These are phyloP conservation scores for Daldinia childiae DNA, from an alignment of 495 filamentous ascomycete species.

Conservation along the genomic window DNA sequence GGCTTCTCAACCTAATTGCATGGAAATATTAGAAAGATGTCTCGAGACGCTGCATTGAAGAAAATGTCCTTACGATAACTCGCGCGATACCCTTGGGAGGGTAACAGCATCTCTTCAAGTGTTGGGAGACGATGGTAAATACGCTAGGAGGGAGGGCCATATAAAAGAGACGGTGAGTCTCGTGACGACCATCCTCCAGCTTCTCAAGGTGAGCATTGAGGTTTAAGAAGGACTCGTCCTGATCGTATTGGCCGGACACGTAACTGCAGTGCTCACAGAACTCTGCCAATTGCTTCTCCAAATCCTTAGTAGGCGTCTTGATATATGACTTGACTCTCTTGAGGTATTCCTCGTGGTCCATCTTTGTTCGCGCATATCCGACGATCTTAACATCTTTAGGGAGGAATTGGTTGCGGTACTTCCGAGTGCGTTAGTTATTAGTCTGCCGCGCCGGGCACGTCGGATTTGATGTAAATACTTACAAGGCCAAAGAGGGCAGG, in stretches of 20 bases:
- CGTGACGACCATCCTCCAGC: slow-evolving; percentile 80
- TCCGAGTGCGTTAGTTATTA: slow-evolving; percentile 46
- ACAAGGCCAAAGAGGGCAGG: slow-evolving; percentile 98
- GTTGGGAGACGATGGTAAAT: slow-evolving; percentile 96
- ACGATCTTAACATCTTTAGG: slow-evolving; percentile 97
- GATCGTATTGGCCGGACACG: slow-evolving; percentile 95
- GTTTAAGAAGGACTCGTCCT: slow-evolving; percentile 91
- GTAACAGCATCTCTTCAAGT: slow-evolving; percentile 97
- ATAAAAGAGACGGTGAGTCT: slow-evolving; percentile 96
- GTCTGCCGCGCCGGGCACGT: slow-evolving; percentile 4
- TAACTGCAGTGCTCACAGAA: slow-evolving; percentile 92
- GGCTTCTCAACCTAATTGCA: slow-evolving; percentile 92
- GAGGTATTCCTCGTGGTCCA: slow-evolving; percentile 96
- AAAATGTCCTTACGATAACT: slow-evolving; percentile 76
- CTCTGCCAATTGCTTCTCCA: slow-evolving; percentile 90
- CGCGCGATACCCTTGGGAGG: slow-evolving; percentile 87
- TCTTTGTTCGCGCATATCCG: slow-evolving; percentile 99
- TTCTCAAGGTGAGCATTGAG: slow-evolving; percentile 90
- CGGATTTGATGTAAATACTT: slow-evolving; percentile 55
- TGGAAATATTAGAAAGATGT: slow-evolving; percentile 20
- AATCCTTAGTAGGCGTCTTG: slow-evolving; percentile 97
- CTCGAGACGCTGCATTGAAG: not conserved
- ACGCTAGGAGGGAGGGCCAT: slow-evolving; percentile 99
- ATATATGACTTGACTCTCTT: slow-evolving; percentile 96
- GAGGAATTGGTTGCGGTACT: slow-evolving; percentile 99